phyloP scores from a whole-genome alignment of 768 basidiomycete genomes.

The Hebeloma cylindrosporum region DNA sequence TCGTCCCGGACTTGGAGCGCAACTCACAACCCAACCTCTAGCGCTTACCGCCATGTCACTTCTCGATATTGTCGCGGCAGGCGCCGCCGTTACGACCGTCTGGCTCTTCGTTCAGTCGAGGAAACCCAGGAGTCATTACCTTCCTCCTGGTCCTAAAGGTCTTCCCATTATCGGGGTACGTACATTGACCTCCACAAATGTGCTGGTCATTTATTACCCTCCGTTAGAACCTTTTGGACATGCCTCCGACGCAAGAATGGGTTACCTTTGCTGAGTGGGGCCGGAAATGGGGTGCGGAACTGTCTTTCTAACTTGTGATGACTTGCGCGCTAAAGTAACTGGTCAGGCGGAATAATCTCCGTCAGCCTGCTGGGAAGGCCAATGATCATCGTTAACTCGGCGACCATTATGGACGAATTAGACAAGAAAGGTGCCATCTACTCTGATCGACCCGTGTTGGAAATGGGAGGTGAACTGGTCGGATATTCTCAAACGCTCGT shows the following conservation, averaged over 20 bases:
- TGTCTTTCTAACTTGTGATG: background rate
- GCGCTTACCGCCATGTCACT: background rate
- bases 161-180: conserved; percentile 43
- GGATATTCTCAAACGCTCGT: conserved; percentile 51
- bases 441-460: conserved; percentile 47
- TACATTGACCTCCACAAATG: background rate
- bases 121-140: conserved; percentile 23
- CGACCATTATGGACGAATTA: conserved; percentile 42
- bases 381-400: conserved; percentile 50
- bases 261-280: conserved; percentile 51
- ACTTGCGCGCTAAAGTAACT: background rate
- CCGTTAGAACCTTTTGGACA: conserved; percentile 45
- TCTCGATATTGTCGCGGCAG: background rate
- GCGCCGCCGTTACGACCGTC: background rate
- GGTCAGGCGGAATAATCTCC: conserved; percentile 37
- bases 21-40: no score
- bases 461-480: conserved; percentile 51
- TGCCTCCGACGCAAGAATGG: conserved; percentile 48
- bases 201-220: background rate
- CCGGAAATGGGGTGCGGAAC: conserved; percentile 50
- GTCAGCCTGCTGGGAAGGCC: conserved; percentile 44
- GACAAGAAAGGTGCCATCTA: conserved; percentile 49
- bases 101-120: conserved; percentile 20
- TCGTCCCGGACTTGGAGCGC: no score
- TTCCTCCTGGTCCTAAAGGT: conserved; percentile 43